A percentile compares a stretch with the other conserved stretches of the same genome.
These are phyloP conservation scores for Elongisporangium anandrum DNA, from an alignment of 352 stramenopile species.

Conservation along the genomic window DNA sequence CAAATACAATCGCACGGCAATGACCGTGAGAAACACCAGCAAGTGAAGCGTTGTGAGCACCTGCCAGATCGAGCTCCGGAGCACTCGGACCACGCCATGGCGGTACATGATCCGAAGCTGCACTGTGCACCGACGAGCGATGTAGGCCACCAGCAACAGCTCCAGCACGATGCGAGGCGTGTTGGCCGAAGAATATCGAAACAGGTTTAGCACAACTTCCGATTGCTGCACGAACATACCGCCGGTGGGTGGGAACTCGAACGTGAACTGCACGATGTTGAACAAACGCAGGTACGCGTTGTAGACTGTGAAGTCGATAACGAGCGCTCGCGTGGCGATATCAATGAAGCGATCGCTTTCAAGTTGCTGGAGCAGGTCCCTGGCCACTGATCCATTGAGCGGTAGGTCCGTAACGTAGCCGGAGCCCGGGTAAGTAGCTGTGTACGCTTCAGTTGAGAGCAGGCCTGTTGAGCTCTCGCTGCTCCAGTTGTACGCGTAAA, in stretches of 20 bases:
- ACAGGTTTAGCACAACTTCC: conserved; percentile 41
- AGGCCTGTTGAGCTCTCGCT: conserved; percentile 19
- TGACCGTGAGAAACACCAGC: conserved; percentile 36
- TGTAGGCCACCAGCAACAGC: conserved; percentile 35
- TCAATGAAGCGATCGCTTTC: conserved; percentile 46
- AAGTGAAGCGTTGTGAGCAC: conserved; percentile 34
- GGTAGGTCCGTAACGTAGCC: conserved; percentile 60
- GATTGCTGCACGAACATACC: conserved; percentile 42
- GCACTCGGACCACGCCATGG: conserved; percentile 20
- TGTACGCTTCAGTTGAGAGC: background rate
- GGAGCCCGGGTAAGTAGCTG: conserved; percentile 34
- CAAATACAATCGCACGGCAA: conserved; percentile 48
- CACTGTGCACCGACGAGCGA: conserved; percentile 14
- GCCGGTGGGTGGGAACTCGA: conserved; percentile 63
- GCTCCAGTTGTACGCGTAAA: conserved; percentile 65
- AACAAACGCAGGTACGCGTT: conserved; percentile 68
- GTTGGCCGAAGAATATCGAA: conserved; percentile 42
- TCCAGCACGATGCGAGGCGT: conserved; percentile 44
- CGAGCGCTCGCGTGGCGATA: conserved; percentile 50
- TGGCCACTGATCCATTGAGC: conserved; percentile 24
- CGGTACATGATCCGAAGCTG: conserved; percentile 33
- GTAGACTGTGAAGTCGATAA: conserved; percentile 63
- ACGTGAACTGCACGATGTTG: conserved; percentile 45
- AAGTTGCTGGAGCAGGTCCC: conserved; percentile 21
- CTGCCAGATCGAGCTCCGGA: conserved; percentile 33